Evolutionary conservation across 2,329 filamentous ascomycete species (phyloP), one percentile per base, ranked within the genome.

Genomic region (Xylaria sp.): DNA sequence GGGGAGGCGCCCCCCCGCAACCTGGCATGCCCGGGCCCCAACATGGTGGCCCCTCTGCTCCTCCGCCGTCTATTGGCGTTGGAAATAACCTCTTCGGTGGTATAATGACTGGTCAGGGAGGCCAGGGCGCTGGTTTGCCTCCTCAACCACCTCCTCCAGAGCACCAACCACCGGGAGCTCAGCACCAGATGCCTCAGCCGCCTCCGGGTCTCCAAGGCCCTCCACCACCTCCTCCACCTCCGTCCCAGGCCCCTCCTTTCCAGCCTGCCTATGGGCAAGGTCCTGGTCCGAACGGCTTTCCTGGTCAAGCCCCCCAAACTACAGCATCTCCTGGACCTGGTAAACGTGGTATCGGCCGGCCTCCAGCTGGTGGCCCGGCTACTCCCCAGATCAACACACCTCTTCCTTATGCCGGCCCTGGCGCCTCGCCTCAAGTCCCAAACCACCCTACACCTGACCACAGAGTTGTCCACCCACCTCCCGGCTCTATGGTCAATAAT

Each of bases 81-180:
- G 94, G 95, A 29, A 95, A 92, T 78, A 96, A 96, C 76, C 86
- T 98, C 45, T 98, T 99, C 77, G 94, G 93, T 73, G 94, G 93
- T 63, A 97, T 98, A 77, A 98, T 99, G 93, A 89, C 94, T 63
- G 95, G 95, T 71, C 89, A 90, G 79, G 89, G 87, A 69, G 92
- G 90, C 74, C 93, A 95, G 82, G 92, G 90, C 74, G 93, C 92
- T 70, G 93, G 92, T 67, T 90, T 97, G 73, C 94, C 94, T 71
- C 92, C 92, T 66, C 89, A 89, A 74, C 82, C 81, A 33, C 80
- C 81, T 50, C 87, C 88, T 74, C 89, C 90, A 79, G 86, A 90
- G 74, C 88, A 90, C 77, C 86, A 86, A 72, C 84, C 72, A 38
- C 76, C 73, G 36, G 75, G 73, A 29, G 80, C 80, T 25, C 82